A percentile compares a stretch with the other conserved stretches of the same genome.
Conservation (phyloP, 1,139 yeast species). For the Taphrina deformans region DNA sequence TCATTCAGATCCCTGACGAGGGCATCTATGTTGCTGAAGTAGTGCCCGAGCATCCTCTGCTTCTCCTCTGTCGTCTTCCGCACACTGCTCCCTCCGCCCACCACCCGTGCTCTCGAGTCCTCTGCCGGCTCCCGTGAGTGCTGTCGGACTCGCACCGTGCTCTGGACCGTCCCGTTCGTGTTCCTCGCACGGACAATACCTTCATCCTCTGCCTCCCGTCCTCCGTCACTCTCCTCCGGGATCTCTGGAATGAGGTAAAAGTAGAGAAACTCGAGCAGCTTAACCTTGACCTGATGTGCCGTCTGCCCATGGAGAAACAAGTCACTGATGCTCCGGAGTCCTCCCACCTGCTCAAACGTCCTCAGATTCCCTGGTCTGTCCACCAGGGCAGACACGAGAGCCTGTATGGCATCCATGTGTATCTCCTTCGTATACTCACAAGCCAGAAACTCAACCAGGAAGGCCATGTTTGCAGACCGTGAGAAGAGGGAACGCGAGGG, state of each 20-base stretch:
- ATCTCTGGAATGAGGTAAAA: constrained; percentile 71
- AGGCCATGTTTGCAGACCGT: constrained; percentile 45
- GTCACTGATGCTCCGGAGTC: constrained; percentile 56
- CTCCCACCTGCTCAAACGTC: constrained; percentile 59
- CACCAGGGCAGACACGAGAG: constrained; percentile 62
- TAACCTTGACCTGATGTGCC: constrained; percentile 53
- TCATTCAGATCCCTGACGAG: constrained; percentile 51
- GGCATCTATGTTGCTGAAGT: constrained; percentile 52
- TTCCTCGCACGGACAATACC: neutral
- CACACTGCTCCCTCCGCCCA: constrained; percentile 37
- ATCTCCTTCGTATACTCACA: constrained; percentile 32
- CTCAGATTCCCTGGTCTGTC: constrained; percentile 60
- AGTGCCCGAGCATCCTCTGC: constrained; percentile 54
- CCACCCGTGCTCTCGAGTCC: constrained; percentile 16
- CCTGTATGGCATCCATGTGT: constrained; percentile 48
- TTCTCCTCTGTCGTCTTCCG: constrained; percentile 54
- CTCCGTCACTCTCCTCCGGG: constrained; percentile 35
- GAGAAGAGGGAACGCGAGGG: constrained; percentile 54
- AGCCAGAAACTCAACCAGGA: constrained; percentile 40
- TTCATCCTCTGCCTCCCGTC: neutral
- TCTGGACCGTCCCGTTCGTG: neutral
- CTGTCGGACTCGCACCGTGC: neutral
- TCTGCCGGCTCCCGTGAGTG: constrained; percentile 16
- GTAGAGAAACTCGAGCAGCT: constrained; percentile 68
- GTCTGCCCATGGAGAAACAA: constrained; percentile 40